These are phyloP conservation scores for Aspergillus transmontanensis DNA, from an alignment of 2,329 filamentous ascomycete genomes.

Conservation along the genomic window DNA sequence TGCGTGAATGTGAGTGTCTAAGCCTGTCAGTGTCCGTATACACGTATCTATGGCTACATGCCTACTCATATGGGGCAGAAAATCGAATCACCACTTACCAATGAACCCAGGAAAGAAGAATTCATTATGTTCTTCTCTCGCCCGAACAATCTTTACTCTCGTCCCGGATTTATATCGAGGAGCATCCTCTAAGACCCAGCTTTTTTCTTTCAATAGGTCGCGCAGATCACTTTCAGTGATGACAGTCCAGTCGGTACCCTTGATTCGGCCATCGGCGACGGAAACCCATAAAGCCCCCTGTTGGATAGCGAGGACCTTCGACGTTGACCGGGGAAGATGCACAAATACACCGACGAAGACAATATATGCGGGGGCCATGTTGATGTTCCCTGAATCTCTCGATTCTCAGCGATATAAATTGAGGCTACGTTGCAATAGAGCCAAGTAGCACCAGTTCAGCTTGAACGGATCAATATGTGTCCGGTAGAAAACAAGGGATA, in stretches of 20 bases:
- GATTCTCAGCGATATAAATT: neutral
- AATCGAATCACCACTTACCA: slow-evolving; percentile 31
- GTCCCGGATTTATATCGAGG: slow-evolving; percentile 8
- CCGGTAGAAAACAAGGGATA: neutral
- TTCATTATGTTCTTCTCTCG: slow-evolving; percentile 43
- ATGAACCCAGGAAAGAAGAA: slow-evolving; percentile 54
- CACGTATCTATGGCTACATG: neutral
- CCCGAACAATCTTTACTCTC: slow-evolving; percentile 38
- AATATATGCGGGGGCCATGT: slow-evolving; percentile 24
- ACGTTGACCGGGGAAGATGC: slow-evolving; percentile 51
- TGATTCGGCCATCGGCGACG: slow-evolving; percentile 34
- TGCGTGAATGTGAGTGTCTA: slow-evolving; percentile 94
- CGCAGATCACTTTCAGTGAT: slow-evolving; percentile 27
- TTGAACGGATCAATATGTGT: neutral
- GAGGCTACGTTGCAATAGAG: neutral
- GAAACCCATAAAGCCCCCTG: slow-evolving; percentile 48
- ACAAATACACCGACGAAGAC: slow-evolving; percentile 66
- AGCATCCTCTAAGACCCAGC: slow-evolving; percentile 30
- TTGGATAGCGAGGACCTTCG: slow-evolving; percentile 55
- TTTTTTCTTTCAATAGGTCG: slow-evolving; percentile 33
- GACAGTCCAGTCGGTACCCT: slow-evolving; percentile 38
- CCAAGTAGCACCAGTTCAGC: neutral
- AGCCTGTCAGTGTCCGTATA: neutral
- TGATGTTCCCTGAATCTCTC: neutral
- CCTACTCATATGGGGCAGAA: neutral